These are phyloP conservation scores for Colletotrichum sp. DNA, from an alignment of 2,329 filamentous ascomycete genomes.

Conservation along the genomic window DNA sequence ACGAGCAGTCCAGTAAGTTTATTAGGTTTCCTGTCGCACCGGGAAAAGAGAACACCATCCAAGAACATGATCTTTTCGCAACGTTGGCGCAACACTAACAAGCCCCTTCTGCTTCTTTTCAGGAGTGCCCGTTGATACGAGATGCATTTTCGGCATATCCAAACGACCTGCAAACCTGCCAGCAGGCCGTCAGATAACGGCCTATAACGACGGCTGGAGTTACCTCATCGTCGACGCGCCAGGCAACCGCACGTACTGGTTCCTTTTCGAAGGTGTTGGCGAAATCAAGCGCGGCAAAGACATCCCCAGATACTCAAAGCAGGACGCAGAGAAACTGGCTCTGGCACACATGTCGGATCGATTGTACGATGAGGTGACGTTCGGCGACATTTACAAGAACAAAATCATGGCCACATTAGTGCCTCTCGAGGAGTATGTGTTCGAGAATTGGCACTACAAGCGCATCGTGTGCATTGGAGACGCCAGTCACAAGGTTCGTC, in stretches of 20 bases:
- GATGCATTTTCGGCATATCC: constrained; percentile 43
- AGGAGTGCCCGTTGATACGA: constrained; percentile 10
- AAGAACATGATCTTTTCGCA: accelerated
- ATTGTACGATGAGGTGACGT: constrained; percentile 27
- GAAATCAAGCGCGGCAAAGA: constrained; percentile 29
- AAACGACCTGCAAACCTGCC: constrained; percentile 11
- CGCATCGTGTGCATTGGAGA: constrained; percentile 45
- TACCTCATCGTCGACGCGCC: constrained; percentile 34
- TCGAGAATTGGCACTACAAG: constrained; percentile 40
- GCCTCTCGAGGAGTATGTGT: constrained; percentile 33
- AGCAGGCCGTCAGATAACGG: neutral
- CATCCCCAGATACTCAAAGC: constrained; percentile 35
- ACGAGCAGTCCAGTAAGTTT: constrained; percentile 22
- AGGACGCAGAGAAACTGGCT: constrained; percentile 32
- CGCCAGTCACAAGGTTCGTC: constrained; percentile 42
- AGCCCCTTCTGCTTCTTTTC: neutral
- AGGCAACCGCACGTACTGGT: constrained; percentile 37
- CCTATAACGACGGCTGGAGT: constrained; percentile 22
- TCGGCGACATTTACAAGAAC: constrained; percentile 34
- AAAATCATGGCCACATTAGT: constrained; percentile 30
- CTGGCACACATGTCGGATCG: constrained; percentile 22
- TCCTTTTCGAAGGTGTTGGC: constrained; percentile 34
- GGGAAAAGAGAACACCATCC: neutral
- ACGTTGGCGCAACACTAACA: accelerated
- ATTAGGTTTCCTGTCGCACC: neutral